A percentile compares a stretch with the other conserved stretches of the same genome.
Conservation (phyloP, 257 asterid species). For the Primulina huaijiensis region DNA sequence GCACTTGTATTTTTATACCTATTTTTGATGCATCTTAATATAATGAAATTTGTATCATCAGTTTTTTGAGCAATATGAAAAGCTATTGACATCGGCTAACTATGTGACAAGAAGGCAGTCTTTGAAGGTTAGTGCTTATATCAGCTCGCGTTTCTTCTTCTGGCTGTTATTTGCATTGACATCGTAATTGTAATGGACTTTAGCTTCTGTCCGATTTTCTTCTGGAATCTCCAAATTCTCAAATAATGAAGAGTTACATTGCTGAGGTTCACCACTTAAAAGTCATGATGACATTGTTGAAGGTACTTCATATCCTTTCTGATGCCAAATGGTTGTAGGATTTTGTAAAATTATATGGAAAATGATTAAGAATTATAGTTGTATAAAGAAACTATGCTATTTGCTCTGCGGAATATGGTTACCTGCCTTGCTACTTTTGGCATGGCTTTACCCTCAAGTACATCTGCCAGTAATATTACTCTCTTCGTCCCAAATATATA, state of each 20-base stretch:
- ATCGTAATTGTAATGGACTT: constrained; percentile 30
- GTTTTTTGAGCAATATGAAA: constrained; percentile 94
- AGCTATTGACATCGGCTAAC: constrained; percentile 70
- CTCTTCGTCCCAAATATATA: no score
- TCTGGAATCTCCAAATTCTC: constrained; percentile 87
- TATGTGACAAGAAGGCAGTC: constrained; percentile 98
- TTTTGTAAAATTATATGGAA: constrained; percentile 16
- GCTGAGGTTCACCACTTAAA: constrained; percentile 81
- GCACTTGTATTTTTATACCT: constrained; percentile 12
- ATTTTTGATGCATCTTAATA: constrained; percentile 10
- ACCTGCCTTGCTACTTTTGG: neutral
- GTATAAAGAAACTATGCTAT: constrained; percentile 7
- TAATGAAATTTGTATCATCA: constrained; percentile 31
- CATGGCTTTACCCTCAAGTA: constrained; percentile 18
- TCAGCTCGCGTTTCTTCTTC: constrained; percentile 27
- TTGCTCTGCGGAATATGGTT: neutral
- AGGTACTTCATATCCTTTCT: constrained; percentile 46
- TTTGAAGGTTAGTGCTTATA: constrained; percentile 67
- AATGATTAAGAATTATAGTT: constrained; percentile 6
- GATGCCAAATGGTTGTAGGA: constrained; percentile 17
- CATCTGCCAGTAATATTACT: neutral
- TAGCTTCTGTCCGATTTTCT: constrained; percentile 96
- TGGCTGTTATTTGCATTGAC: constrained; percentile 30
- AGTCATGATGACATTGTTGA: constrained; percentile 86
- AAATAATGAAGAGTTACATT: constrained; percentile 84